A percentile compares a stretch with the other conserved stretches of the same genome.
Conservation (phyloP, 2,329 filamentous ascomycete genomes). For the Sporothrix mexicana region DNA sequence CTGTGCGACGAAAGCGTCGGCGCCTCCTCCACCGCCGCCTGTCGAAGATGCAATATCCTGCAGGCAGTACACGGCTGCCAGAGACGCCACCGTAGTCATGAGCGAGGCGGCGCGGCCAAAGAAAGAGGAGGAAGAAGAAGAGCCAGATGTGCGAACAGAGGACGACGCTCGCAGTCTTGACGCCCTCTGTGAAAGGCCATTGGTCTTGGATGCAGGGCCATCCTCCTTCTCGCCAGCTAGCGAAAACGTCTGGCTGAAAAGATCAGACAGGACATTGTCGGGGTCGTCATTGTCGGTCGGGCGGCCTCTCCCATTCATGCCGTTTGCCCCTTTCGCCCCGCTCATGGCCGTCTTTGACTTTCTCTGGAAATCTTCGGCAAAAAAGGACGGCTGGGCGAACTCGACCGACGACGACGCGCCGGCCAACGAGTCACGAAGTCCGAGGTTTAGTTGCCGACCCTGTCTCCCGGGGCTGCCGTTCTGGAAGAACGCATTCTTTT, state of each 20-base stretch:
- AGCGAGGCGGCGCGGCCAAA: neutral
- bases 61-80: constrained; percentile 17
- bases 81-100: constrained; percentile 2
- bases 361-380: constrained; percentile 50
- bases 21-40: too few relatives aligned
- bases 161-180: neutral
- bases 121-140: neutral
- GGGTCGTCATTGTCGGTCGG: constrained; percentile 46
- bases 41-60: neutral
- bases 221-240: constrained; percentile 43
- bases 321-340: neutral
- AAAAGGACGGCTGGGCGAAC: constrained; percentile 62
- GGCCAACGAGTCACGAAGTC: neutral
- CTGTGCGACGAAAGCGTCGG: constrained; percentile 21
- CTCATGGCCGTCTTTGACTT: neutral
- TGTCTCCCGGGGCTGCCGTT: neutral
- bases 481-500: constrained; percentile 5
- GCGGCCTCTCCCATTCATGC: neutral
- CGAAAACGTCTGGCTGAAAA: constrained; percentile 53
- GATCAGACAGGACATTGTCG: constrained; percentile 51
- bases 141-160: neutral
- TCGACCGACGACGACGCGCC: constrained; percentile 31
- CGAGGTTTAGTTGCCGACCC: neutral
- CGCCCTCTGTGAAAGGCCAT: neutral
- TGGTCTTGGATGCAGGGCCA: neutral